Conservation (phyloP, 352 stramenopile species). For the Phytopythium sindhum region DNA sequence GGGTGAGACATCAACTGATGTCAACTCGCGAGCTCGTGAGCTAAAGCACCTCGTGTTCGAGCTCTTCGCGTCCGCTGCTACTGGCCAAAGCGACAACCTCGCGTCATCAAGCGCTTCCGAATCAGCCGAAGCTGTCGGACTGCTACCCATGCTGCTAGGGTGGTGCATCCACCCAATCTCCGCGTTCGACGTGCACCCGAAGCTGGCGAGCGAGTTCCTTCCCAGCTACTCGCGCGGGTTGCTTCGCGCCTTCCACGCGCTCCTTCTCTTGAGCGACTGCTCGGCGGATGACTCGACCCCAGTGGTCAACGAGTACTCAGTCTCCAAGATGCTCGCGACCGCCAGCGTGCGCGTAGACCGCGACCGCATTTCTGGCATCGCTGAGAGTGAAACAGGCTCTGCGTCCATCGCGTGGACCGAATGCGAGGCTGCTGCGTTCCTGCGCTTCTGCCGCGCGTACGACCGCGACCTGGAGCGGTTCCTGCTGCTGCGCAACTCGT, state of each 20-base stretch:
- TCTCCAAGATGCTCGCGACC: conserved; percentile 21
- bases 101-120: neutral
- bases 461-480: conserved; percentile 19
- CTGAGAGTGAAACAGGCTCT: neutral
- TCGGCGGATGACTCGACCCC: neutral
- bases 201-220: conserved; percentile 28
- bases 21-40: conserved; percentile 1
- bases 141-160: conserved; percentile 34
- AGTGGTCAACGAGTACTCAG: neutral
- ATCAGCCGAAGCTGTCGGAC: conserved; percentile 2
- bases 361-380: neutral
- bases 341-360: conserved; percentile 1
- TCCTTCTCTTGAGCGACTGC: conserved; percentile 18
- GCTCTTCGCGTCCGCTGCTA: conserved; percentile 19
- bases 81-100: neutral
- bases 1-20: neutral
- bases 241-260: conserved; percentile 26
- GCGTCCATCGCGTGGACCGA: neutral
- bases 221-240: conserved; percentile 38
- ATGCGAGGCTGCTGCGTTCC: conserved; percentile 16
- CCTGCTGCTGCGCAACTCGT: conserved; percentile 42
- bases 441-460: conserved; percentile 29
- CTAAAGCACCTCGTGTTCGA: conserved; percentile 34
- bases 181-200: conserved; percentile 21
- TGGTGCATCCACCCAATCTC: conserved; percentile 31